These are phyloP conservation scores for Tothia fuscella DNA, from an alignment of 2,329 filamentous ascomycete genomes.

Conservation along the genomic window DNA sequence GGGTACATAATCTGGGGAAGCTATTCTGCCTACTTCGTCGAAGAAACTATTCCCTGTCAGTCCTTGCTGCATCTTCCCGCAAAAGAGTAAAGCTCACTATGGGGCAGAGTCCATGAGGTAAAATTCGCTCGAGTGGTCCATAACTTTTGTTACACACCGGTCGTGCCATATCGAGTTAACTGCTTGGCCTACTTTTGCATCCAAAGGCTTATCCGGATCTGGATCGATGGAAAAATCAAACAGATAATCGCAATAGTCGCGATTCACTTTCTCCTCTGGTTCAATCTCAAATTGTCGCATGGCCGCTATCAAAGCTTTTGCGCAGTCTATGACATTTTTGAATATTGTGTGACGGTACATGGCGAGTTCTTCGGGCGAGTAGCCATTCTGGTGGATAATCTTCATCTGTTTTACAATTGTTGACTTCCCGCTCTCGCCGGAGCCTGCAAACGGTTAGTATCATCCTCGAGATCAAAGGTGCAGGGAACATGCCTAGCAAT, in stretches of 20 bases:
- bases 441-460: slow-evolving; percentile 46
- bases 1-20: slow-evolving; percentile 73
- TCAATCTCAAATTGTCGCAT: slow-evolving; percentile 88
- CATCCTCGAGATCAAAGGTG: not conserved
- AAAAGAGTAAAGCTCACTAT: slow-evolving; percentile 54
- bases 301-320: slow-evolving; percentile 80
- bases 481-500: slow-evolving; percentile 62
- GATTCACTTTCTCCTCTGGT: slow-evolving; percentile 58
- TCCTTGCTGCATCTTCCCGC: not conserved
- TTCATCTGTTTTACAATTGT: slow-evolving; percentile 99
- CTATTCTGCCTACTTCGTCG: slow-evolving; percentile 79
- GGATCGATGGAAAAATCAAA: slow-evolving; percentile 82
- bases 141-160: slow-evolving; percentile 64
- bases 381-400: slow-evolving; percentile 97
- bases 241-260: slow-evolving; percentile 65
- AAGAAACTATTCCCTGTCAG: slow-evolving; percentile 62
- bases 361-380: slow-evolving; percentile 83
- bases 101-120: slow-evolving; percentile 98
- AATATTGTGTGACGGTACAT: slow-evolving; percentile 95
- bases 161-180: slow-evolving; percentile 86
- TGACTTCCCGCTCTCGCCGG: slow-evolving; percentile 96
- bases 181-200: slow-evolving; percentile 68
- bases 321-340: slow-evolving; percentile 96
- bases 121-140: slow-evolving; percentile 95
- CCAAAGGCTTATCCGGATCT: slow-evolving; percentile 75